Evolutionary conservation across 108 stramenopile species (phyloP).

Genomic region (Stephanodiscus triporus): DNA sequence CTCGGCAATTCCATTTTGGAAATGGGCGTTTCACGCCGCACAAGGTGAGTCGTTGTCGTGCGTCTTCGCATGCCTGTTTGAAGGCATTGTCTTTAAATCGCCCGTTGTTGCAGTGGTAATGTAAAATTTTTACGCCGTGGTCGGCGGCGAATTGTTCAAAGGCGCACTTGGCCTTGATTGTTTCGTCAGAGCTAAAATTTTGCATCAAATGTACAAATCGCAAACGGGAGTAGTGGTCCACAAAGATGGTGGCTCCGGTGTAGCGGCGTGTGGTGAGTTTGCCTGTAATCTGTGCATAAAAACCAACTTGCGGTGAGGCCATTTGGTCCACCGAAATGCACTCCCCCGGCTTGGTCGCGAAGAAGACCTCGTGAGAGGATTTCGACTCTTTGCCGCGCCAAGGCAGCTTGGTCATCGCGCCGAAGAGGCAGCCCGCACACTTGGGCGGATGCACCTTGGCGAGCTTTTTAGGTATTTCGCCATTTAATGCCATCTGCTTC

Average conservation of each 20-base stretch:
- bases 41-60: constrained; percentile 25
- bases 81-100: constrained; percentile 36
- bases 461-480: neutral
- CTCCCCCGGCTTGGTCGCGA: constrained; percentile 1
- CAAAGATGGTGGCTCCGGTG: too few species aligned
- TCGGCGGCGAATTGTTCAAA: constrained; percentile 17
- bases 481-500: neutral
- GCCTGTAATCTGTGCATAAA: neutral
- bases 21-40: constrained; percentile 45
- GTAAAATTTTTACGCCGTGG: constrained; percentile 25
- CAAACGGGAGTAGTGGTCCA: constrained; percentile 36
- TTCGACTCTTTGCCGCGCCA: neutral
- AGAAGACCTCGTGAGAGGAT: neutral
- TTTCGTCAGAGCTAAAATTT: neutral
- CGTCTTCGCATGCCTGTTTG: neutral
- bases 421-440: neutral
- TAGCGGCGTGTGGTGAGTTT: constrained; percentile 26
- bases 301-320: neutral
- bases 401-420: constrained; percentile 5
- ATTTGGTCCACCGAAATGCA: constrained; percentile 1
- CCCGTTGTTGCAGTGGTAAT: constrained; percentile 61
- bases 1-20: constrained; percentile 45
- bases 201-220: neutral
- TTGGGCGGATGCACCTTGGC: neutral
- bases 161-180: constrained; percentile 10